A percentile compares a stretch with the other conserved stretches of the same genome.
These are phyloP conservation scores for Allomyces javanicus DNA, from an alignment of 192 early-diverging fungal species.

Conservation along the genomic window DNA sequence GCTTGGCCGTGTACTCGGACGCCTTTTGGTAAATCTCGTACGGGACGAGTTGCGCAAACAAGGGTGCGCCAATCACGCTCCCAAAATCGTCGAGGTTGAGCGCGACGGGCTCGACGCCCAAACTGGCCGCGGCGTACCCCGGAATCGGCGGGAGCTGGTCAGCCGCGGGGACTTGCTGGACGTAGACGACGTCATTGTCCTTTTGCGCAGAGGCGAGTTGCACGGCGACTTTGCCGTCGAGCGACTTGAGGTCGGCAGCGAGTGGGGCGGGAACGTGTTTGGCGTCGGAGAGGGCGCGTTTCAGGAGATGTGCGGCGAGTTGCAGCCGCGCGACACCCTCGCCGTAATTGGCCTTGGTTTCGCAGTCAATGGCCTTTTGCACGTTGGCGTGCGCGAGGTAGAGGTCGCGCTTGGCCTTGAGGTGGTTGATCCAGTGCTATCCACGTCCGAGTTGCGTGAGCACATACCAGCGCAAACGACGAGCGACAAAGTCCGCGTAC, in stretches of 20 bases:
- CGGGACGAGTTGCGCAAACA: too few relatives aligned
- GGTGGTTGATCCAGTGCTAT: slow-evolving; percentile 38
- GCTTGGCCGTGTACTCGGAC: too few relatives aligned
- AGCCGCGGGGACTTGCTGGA: slow-evolving; percentile 48
- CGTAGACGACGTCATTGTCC: slow-evolving; percentile 83
- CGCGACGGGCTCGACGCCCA: too few relatives aligned
- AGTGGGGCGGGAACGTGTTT: slow-evolving; percentile 16
- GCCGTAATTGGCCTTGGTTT: slow-evolving; percentile 54
- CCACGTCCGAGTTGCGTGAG: too few relatives aligned
- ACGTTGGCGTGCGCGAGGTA: slow-evolving; percentile 60
- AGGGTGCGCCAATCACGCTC: too few relatives aligned
- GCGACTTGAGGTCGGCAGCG: slow-evolving; percentile 17
- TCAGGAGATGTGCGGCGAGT: slow-evolving; percentile 23
- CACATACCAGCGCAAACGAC: too few relatives aligned
- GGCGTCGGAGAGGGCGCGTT: slow-evolving; percentile 16
- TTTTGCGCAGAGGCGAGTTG: slow-evolving; percentile 47
- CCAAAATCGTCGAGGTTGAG: too few relatives aligned
- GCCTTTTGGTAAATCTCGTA: too few relatives aligned
- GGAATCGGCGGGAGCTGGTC: slow-evolving; percentile 36
- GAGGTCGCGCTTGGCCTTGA: slow-evolving; percentile 53
- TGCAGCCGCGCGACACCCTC: slow-evolving; percentile 65
- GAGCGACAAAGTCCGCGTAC: too few relatives aligned
- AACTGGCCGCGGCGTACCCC: slow-evolving; percentile 2
- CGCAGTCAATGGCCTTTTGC: slow-evolving; percentile 51
- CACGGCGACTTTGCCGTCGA: slow-evolving; percentile 22